Base-by-base conservation (phyloP, 345 rosid genomes). In the Ceriops zippeliana region DNA sequence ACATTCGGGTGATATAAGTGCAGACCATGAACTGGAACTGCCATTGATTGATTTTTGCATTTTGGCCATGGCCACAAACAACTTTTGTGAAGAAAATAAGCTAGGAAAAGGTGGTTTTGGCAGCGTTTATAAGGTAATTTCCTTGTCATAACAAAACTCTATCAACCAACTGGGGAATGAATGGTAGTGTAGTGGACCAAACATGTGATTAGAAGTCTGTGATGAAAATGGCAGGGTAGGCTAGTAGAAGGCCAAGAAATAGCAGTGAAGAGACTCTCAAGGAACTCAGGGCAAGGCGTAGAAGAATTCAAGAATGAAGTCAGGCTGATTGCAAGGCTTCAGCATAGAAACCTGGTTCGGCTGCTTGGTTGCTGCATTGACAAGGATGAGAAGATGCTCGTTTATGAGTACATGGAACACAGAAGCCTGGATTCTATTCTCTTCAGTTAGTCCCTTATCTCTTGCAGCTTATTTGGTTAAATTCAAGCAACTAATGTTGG, bases 231-330 rank as follows among this genome's bases (percentile, higher is more conserved):
- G 21, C 79, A 89, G 97, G 91, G 87, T 20, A 73, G 63, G 75
- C 70, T 90, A 60, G 72, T 70, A 63, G 91, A 87, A 28, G 93
- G 89, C 10, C 86, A 81, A 74, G 84, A 78, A 49, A 77, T 93
- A 24, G 98, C 98, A 0, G 96, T 90, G 5, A 93, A 93, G 71
- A 87, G 97, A 71, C 85, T 93, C 9, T 89, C 96, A 0, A 83
- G 71, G 51, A 86, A 61, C 61, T 90, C 97, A 5, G 86, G 73
- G 26, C 98, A 89, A 73, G 97, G 98, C n/a, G 52, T 15, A 1
- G 86, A 83, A 71, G 97, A 90, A 78, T 92, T 92, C 86, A 87
- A 85, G 85, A 92, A 87, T 58, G 98, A 92, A 83, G 87, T 92
- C 7, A 85, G 24, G 24, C 62, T 92, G 51, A 92, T 92, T 35